Conservation (phyloP, 225 moss, liverwort and hornwort genomes). For the Bryoerythrophyllum caledonicum region DNA sequence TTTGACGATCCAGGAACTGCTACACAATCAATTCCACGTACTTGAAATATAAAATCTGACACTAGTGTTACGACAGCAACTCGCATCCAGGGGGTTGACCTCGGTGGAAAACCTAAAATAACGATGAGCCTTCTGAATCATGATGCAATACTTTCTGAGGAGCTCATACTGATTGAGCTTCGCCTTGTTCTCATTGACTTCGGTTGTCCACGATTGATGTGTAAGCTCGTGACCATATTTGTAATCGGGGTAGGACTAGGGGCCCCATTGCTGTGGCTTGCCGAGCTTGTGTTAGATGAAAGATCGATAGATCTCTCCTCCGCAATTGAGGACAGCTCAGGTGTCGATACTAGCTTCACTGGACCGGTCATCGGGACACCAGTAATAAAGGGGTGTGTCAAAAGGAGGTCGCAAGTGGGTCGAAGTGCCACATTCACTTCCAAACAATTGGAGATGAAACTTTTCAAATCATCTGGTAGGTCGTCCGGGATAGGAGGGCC, state of each 20-base stretch:
- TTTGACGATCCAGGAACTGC: slow-evolving; percentile 27
- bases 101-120: slow-evolving; percentile 24
- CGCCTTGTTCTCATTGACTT: slow-evolving; percentile 53
- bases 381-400: slow-evolving; percentile 75
- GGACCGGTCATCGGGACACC: slow-evolving; percentile 40
- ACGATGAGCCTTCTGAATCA: slow-evolving; percentile 25
- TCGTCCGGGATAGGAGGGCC: slow-evolving; percentile 80
- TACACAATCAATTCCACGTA: slow-evolving; percentile 34
- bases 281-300: slow-evolving; percentile 27
- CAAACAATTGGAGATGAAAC: slow-evolving; percentile 76
- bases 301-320: slow-evolving; percentile 58
- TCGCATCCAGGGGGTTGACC: slow-evolving; percentile 21
- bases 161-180: slow-evolving; percentile 47
- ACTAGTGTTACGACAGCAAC: slow-evolving; percentile 35
- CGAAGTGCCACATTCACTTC: slow-evolving; percentile 66
- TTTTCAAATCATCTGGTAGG: slow-evolving; percentile 56
- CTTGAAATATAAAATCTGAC: slow-evolving; percentile 35
- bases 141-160: slow-evolving; percentile 43
- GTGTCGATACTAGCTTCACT: slow-evolving; percentile 38
- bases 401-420: slow-evolving; percentile 68
- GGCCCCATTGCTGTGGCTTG: slow-evolving; percentile 11
- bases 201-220: slow-evolving; percentile 33
- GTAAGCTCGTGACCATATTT: slow-evolving; percentile 23
- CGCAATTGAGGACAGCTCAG: slow-evolving; percentile 51
- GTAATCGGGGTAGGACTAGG: slow-evolving; percentile 13